Evolutionary conservation across 2,329 filamentous ascomycete species (phyloP), one percentile per base, ranked within the genome.

Genomic region (Phyllosticta paracitricarpa): DNA sequence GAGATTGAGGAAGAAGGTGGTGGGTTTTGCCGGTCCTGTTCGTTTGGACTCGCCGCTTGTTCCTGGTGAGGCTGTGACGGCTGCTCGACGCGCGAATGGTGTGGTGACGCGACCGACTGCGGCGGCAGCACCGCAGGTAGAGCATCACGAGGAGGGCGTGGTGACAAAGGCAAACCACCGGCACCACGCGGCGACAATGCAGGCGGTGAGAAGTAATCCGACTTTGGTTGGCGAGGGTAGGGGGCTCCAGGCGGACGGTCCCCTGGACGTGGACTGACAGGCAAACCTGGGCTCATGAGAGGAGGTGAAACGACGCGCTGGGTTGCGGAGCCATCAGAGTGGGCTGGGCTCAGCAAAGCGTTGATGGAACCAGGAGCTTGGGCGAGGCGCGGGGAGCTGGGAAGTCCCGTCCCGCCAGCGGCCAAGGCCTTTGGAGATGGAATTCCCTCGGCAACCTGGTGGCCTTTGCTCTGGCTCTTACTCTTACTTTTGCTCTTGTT

Each of bases 121-220:
- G 86, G 85, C 19, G 88, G 87, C 35, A 91, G 75, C 33, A 40
- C 33, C 33, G 14, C 33, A 3, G 88, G 88, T 54, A 89, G 87
- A 2, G 88, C 83, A 66, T 89, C 85, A 66, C 88, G 85, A 33
- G 88, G 86, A 56, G 87, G 83, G 66, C 89, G 85, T 5, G 90
- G 88, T 5, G 88, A 89, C 30, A 89, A 77, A 54, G 86, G 84
- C 56, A 83, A 72, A 3, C 75, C 78, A 24, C 72, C 64, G 73
- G 75, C 55, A 35, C 56, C 63, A 57, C 73, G 73, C 12, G 89
- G 85, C 33, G 90, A 91, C 68, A 89, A 77, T 17, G 89, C 85
- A 59, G 89, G 84, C 14, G 88, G 86, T 63, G 78, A 78, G 9
- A 86, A 70, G 33, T 14, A 40, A 1, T 81, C 76, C 59, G 82